Conservation (phyloP, 495 filamentous ascomycete genomes). For the Penicillium antarcticum region DNA sequence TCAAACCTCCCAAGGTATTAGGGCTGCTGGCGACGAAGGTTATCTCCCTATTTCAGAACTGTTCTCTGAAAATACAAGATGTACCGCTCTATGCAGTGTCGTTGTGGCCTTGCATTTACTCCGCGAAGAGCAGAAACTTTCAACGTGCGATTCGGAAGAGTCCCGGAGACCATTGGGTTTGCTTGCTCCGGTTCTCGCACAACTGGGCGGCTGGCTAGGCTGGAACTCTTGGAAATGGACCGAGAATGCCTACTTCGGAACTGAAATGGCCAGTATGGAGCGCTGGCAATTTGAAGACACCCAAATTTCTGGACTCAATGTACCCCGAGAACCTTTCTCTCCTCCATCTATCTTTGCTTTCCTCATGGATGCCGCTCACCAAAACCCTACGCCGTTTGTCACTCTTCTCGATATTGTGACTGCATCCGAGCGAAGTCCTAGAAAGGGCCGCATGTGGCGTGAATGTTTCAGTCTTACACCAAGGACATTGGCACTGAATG, state of each 20-base stretch:
- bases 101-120: constrained; percentile 80
- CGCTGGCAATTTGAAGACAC: constrained; percentile 60
- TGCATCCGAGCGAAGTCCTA: constrained; percentile 32
- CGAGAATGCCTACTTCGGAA: constrained; percentile 59
- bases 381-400: constrained; percentile 47
- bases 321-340: constrained; percentile 57
- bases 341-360: constrained; percentile 70
- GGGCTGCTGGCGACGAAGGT: constrained; percentile 49
- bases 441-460: constrained; percentile 38
- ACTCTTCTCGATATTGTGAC: constrained; percentile 57
- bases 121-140: constrained; percentile 84
- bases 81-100: constrained; percentile 60
- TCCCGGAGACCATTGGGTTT: constrained; percentile 48
- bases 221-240: constrained; percentile 68
- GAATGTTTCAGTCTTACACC: constrained; percentile 54
- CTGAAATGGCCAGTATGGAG: constrained; percentile 62
- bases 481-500: constrained; percentile 62
- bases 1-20: constrained; percentile 49
- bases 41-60: constrained; percentile 60
- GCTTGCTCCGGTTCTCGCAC: constrained; percentile 69
- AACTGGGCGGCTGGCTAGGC: constrained; percentile 79
- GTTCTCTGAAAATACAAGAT: constrained; percentile 51
- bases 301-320: constrained; percentile 41
- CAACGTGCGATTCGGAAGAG: constrained; percentile 57
- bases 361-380: constrained; percentile 46